Evolutionary conservation across 495 filamentous ascomycete genomes (phyloP), one percentile per base, ranked within the genome.

Genomic region (Daldinia childiae): DNA sequence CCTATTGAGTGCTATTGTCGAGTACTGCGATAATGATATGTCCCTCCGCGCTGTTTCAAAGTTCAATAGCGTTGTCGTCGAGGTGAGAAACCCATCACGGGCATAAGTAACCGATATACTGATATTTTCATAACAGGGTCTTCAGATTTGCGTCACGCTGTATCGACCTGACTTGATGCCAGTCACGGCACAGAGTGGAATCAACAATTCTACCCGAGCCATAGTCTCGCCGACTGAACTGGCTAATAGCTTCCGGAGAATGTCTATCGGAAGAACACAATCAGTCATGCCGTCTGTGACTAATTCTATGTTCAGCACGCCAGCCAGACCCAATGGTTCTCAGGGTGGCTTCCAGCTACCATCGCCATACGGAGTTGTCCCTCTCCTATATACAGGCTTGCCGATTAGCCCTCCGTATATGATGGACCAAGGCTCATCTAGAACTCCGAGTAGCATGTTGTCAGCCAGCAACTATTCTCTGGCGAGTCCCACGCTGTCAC

Each of bases 11-110:
- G 81, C 83, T 9, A 54, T 85, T 60, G 81, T 76, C 8, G 90
- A 92, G 67, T 92, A 85, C 74, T 85, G 79, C 52, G 86, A 91
- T 52, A 77, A 77, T 54, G 71, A 80, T 9, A 68, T 73, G 57
- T 78, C 83, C 24, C 21, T 80, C 12, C 62, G 70, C 1, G 80
- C 78, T 14, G 75, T 81, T 4, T 60, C 74, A 2, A 76, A 73
- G 63, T 76, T 87, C 54, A 86, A 87, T 71, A 82, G 83, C 21
- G 70, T 77, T 24, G 78, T 80, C 1, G 64, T 88, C 64, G 77
- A 82, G 61, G 89, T 88, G 71, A 80, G 87, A 66, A 64, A 19
- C n/a, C 11, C 11, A 29, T 29, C 26, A 4, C 39, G 2, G 1
- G 4, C 8, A 36, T 21, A 24, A 9, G 4, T 43, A n/a, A 30